These are phyloP conservation scores for Punica granatum DNA, from an alignment of 345 rosid genomes.

Conservation along the genomic window DNA sequence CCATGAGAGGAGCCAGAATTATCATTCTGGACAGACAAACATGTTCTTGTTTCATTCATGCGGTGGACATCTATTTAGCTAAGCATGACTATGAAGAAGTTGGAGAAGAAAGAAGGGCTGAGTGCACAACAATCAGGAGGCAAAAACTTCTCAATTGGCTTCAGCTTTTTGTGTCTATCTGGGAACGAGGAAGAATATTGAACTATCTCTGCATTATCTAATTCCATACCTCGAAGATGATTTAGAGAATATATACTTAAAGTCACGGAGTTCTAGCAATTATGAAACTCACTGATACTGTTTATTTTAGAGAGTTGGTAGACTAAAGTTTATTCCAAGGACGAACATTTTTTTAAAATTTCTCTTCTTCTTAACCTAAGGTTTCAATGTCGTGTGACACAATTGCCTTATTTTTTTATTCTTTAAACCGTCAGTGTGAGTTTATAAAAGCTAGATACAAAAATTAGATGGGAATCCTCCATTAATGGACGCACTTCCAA, in stretches of 20 bases:
- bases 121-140: neutral
- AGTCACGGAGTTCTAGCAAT: neutral
- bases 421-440: neutral
- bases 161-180: neutral
- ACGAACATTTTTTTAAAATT: neutral
- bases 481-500: neutral
- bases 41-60: neutral
- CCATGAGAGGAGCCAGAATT: neutral
- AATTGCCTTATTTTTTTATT: neutral
- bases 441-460: neutral
- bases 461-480: neutral
- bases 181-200: neutral
- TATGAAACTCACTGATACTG: neutral
- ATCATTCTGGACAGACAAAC: neutral
- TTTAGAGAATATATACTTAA: too few species aligned
- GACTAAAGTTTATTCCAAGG: neutral
- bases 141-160: constrained; percentile 2
- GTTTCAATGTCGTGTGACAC: neutral
- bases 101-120: neutral
- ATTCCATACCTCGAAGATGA: neutral
- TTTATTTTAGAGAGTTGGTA: neutral
- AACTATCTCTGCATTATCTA: neutral
- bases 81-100: neutral
- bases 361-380: neutral
- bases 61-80: neutral